A percentile compares a stretch with the other conserved stretches of the same genome.
Conservation (phyloP, 2,329 filamentous ascomycete species). For the Cordyceps pruinosa region DNA sequence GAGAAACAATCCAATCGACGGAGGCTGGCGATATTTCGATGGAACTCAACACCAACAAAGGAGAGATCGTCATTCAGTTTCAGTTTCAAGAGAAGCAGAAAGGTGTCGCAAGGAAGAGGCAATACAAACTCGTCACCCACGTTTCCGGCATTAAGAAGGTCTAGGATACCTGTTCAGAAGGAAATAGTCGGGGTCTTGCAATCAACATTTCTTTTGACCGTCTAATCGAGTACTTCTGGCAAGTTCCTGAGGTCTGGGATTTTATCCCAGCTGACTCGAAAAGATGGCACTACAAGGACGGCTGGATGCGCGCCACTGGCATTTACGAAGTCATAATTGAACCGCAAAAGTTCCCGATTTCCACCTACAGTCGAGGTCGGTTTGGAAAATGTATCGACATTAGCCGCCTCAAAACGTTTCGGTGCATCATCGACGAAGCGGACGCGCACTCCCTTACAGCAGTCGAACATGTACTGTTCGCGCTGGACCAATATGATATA, state of each 20-base stretch:
- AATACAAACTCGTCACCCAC: conserved; percentile 37
- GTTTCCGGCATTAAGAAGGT: conserved; percentile 41
- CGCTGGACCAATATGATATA: conserved; percentile 47
- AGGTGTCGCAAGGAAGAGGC: conserved; percentile 13
- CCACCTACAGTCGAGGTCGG: conserved; percentile 30
- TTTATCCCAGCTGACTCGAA: conserved; percentile 26
- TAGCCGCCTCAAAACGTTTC: conserved; percentile 51
- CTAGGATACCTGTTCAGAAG: conserved; percentile 23
- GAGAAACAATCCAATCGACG: conserved; percentile 37
- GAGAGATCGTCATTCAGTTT: conserved; percentile 27
- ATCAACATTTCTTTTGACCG: conserved; percentile 39
- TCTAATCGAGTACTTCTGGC: conserved; percentile 43
- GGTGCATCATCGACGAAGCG: conserved; percentile 33
- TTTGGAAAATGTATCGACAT: conserved; percentile 38
- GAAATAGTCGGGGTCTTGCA: conserved; percentile 23
- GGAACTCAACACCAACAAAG: conserved; percentile 21
- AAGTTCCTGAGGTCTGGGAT: conserved; percentile 23
- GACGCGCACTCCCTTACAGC: conserved; percentile 20
- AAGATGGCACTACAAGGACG: conserved; percentile 34
- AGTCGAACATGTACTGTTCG: conserved; percentile 40
- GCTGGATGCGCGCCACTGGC: conserved; percentile 44
- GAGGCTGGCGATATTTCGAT: conserved; percentile 19
- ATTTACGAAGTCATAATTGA: conserved; percentile 31
- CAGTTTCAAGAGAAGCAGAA: conserved; percentile 16
- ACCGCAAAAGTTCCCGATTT: conserved; percentile 29